These are phyloP conservation scores for Phytopythium chamaehyphon DNA, from an alignment of 352 stramenopile genomes.

Conservation along the genomic window DNA sequence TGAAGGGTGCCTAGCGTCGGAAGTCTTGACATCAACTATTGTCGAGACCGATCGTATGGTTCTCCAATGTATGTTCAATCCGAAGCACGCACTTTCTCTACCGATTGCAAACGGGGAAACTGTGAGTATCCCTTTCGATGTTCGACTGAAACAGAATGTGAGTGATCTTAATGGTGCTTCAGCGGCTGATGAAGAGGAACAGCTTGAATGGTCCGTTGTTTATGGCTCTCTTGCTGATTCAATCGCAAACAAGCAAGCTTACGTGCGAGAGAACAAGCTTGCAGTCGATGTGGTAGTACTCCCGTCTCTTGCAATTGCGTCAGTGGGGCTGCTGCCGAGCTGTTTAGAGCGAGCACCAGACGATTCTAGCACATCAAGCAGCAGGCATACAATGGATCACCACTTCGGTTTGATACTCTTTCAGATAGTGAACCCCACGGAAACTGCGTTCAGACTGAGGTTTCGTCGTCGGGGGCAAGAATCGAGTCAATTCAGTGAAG, in stretches of 20 bases:
- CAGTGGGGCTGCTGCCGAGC: slow-evolving; percentile 31
- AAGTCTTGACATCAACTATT: neutral
- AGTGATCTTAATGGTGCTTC: slow-evolving; percentile 11
- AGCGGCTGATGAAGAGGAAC: slow-evolving; percentile 26
- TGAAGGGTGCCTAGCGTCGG: neutral
- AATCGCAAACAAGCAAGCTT: slow-evolving; percentile 11
- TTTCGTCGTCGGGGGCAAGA: slow-evolving; percentile 10
- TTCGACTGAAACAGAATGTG: slow-evolving; percentile 22
- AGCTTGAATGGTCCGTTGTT: slow-evolving; percentile 63
- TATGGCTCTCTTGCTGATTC: slow-evolving; percentile 24
- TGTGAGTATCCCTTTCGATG: slow-evolving; percentile 32
- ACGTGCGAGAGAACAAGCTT: slow-evolving; percentile 55
- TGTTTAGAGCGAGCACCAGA: slow-evolving; percentile 15
- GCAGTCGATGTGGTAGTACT: slow-evolving; percentile 40
- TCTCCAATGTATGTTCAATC: slow-evolving; percentile 7
- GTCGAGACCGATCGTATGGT: slow-evolving; percentile 18
- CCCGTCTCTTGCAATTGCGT: slow-evolving; percentile 41
- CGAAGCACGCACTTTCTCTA: slow-evolving; percentile 3
- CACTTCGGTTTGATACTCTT: slow-evolving; percentile 40
- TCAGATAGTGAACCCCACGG: slow-evolving; percentile 62
- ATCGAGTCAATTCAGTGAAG: slow-evolving; percentile 13
- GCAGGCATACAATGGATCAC: slow-evolving; percentile 38
- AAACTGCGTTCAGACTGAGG: slow-evolving; percentile 59
- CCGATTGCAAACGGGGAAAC: slow-evolving; percentile 28
- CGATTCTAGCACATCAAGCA: neutral